Conservation (phyloP, 2,329 filamentous ascomycete species). For the Lecanicillium sp. region DNA sequence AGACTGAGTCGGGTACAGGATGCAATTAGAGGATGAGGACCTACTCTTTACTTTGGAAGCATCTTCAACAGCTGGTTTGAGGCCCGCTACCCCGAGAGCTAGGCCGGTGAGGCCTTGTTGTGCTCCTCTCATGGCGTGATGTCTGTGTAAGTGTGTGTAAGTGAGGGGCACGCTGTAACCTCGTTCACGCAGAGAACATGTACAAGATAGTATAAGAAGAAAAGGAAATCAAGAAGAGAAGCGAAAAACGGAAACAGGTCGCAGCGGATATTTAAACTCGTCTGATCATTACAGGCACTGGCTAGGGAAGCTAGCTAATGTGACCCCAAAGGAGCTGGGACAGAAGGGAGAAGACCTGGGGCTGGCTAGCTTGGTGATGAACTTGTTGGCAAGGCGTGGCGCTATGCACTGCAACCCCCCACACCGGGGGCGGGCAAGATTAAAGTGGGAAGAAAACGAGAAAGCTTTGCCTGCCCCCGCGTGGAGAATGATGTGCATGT, state of each 20-base stretch:
- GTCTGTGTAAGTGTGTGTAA: background rate
- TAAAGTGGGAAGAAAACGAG: too few species aligned
- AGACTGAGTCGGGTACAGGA: background rate
- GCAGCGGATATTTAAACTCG: conserved; percentile 8
- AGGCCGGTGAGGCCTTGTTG: background rate
- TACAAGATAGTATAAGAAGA: background rate
- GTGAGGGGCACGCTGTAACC: background rate
- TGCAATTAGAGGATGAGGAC: background rate
- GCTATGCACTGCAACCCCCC: too few species aligned
- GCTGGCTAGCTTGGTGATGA: background rate
- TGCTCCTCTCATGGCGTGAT: background rate
- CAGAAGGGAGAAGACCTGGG: too few species aligned
- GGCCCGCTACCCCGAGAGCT: background rate
- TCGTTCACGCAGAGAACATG: background rate
- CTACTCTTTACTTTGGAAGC: conserved; percentile 6
- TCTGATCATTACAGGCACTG: background rate
- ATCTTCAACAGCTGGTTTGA: background rate
- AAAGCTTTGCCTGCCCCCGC: too few species aligned
- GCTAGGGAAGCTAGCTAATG: background rate
- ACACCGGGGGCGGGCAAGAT: too few species aligned
- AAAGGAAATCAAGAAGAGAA: background rate
- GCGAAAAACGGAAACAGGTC: background rate
- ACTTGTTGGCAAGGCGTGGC: too few species aligned
- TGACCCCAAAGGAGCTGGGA: too few species aligned
- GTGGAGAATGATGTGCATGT: too few species aligned